Conservation (phyloP, 345 rosid species). For the Bretschneidera sinensis region DNA sequence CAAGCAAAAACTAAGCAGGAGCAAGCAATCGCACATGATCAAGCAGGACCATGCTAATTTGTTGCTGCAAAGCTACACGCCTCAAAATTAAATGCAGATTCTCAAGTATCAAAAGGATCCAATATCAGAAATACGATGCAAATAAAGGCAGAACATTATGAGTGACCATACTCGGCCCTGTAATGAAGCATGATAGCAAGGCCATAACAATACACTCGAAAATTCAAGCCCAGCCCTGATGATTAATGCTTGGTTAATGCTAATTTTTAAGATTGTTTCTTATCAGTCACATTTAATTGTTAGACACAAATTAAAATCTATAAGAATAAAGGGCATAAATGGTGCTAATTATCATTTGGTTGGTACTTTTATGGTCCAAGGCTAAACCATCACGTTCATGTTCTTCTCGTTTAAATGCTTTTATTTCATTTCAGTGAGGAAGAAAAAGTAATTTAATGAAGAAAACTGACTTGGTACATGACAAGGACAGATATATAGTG, state of each 20-base stretch:
- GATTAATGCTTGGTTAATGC: no score
- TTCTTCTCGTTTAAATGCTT: neutral
- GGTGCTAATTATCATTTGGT: neutral
- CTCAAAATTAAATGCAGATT: neutral
- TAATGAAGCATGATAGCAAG: no score
- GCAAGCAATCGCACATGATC: neutral
- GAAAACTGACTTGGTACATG: neutral
- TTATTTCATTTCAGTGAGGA: neutral
- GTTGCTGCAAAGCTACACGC: neutral
- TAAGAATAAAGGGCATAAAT: no score
- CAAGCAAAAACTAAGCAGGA: neutral
- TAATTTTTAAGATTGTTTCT: no score
- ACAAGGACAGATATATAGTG: neutral
- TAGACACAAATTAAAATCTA: neutral
- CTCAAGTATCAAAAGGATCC: neutral
- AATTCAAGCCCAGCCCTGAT: no score
- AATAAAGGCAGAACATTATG: neutral
- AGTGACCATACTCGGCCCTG: no score
- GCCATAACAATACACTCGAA: no score
- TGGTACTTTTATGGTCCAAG: neutral
- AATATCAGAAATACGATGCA: neutral
- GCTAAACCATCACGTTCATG: neutral
- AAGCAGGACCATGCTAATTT: neutral
- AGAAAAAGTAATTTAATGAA: neutral
- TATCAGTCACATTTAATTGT: no score